These are phyloP conservation scores for California macrophylla DNA, from an alignment of 441 rosid species.

Conservation along the genomic window DNA sequence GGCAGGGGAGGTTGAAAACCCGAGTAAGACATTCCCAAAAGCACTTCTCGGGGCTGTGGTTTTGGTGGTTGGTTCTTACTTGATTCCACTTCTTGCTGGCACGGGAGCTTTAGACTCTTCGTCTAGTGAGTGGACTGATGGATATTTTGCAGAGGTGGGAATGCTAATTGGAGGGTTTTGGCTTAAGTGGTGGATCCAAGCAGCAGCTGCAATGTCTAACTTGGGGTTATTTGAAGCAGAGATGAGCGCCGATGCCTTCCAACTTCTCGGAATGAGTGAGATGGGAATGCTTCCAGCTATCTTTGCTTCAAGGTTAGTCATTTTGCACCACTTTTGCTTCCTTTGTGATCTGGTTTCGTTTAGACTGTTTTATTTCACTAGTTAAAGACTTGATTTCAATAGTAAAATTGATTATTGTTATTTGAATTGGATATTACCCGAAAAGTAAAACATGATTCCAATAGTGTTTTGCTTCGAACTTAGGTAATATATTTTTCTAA, in stretches of 20 bases:
- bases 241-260: constrained; percentile 89
- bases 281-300: constrained; percentile 73
- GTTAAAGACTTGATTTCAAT: neutral
- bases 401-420: neutral
- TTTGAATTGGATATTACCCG: neutral
- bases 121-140: constrained; percentile 71
- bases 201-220: constrained; percentile 85
- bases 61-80: constrained; percentile 61
- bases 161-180: constrained; percentile 73
- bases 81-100: constrained; percentile 74
- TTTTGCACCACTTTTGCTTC: constrained; percentile 5
- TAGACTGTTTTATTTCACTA: neutral
- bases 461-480: too few relatives aligned
- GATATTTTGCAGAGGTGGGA: constrained; percentile 87
- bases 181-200: constrained; percentile 89
- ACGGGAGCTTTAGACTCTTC: constrained; percentile 54
- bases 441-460: neutral
- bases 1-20: constrained; percentile 78
- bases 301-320: constrained; percentile 50
- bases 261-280: constrained; percentile 90
- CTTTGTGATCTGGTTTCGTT: neutral
- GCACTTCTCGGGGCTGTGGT: constrained; percentile 68
- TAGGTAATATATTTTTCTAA: too few relatives aligned
- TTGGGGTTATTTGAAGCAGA: constrained; percentile 90
- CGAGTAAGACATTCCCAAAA: constrained; percentile 76